A percentile compares a stretch with the other conserved stretches of the same genome.
Conservation (phyloP, 2,329 filamentous ascomycete species). For the Fonsecaea erecta region DNA sequence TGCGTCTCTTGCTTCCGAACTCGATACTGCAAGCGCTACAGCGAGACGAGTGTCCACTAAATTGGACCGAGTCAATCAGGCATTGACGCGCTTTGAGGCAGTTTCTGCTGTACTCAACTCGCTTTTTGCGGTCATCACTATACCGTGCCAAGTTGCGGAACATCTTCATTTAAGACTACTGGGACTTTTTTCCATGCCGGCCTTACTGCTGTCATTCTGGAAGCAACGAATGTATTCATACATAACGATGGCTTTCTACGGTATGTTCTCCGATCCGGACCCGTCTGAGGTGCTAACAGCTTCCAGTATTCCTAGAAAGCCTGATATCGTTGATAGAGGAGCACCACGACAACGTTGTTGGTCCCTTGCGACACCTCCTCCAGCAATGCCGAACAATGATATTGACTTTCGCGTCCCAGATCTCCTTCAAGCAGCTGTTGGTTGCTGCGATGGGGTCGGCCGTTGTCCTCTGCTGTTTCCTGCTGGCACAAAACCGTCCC, state of each 20-base stretch:
- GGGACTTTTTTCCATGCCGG: slow-evolving; percentile 19
- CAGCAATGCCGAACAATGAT: slow-evolving; percentile 9
- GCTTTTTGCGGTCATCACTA: slow-evolving; percentile 24
- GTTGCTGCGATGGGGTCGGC: background rate
- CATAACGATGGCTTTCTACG: slow-evolving; percentile 25
- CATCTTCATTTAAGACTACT: slow-evolving; percentile 28
- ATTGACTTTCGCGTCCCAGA: background rate
- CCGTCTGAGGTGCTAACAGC: slow-evolving; percentile 1
- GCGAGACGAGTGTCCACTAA: slow-evolving; percentile 25
- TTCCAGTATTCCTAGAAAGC: slow-evolving; percentile 28
- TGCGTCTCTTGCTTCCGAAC: slow-evolving; percentile 22
- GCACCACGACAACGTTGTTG: slow-evolving; percentile 11
- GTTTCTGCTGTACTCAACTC: slow-evolving; percentile 25
- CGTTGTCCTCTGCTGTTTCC: slow-evolving; percentile 5
- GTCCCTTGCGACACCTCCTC: background rate
- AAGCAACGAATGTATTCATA: slow-evolving; percentile 26
- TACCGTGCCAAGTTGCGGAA: slow-evolving; percentile 21
- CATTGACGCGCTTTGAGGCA: slow-evolving; percentile 25
- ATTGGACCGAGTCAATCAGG: slow-evolving; percentile 30
- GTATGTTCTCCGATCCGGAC: slow-evolving; percentile 8
- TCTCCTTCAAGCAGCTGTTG: background rate
- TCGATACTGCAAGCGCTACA: slow-evolving; percentile 21
- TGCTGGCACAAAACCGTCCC: background rate
- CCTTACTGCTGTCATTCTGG: slow-evolving; percentile 23
- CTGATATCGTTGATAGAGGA: slow-evolving; percentile 22